These are phyloP conservation scores for Irpex sp. DNA, from an alignment of 1,284 basidiomycete species.

Conservation along the genomic window DNA sequence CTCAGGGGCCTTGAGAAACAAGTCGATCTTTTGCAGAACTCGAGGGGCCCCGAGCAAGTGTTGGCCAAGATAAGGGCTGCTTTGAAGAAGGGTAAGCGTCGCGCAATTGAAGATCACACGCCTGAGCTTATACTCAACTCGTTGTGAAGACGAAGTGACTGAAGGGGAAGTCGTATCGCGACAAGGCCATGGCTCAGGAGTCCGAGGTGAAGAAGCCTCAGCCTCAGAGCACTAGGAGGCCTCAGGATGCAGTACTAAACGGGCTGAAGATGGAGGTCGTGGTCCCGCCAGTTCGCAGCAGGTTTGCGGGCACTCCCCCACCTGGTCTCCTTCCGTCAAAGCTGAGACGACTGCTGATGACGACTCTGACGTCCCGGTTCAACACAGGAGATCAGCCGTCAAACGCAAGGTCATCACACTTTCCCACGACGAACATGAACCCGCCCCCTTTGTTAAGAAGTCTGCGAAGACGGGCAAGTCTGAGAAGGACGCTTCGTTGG, in stretches of 20 bases:
- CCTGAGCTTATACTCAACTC: conserved; percentile 30
- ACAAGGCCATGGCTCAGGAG: conserved; percentile 49
- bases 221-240: conserved; percentile 17
- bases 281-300: conserved; percentile 38
- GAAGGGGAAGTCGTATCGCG: conserved; percentile 77
- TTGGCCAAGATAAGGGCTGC: conserved; percentile 69
- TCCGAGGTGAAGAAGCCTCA: conserved; percentile 30
- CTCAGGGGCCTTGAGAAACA: conserved; percentile 70
- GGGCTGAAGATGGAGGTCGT: conserved; percentile 63
- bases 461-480: conserved; percentile 7
- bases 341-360: conserved; percentile 44
- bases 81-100: conserved; percentile 57
- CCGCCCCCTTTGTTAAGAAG: conserved; percentile 2
- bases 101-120: no score
- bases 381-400: conserved; percentile 36
- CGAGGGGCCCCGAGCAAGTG: conserved; percentile 64
- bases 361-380: conserved; percentile 37
- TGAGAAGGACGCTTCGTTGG: conserved; percentile 41
- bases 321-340: conserved; percentile 25
- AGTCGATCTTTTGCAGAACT: conserved; percentile 66
- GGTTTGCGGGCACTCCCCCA: conserved; percentile 19
- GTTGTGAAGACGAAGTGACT: conserved; percentile 72
- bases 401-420: conserved; percentile 40
- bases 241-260: conserved; percentile 43
- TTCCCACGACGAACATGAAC: conserved; percentile 52